These are phyloP conservation scores for Phytomonas francai DNA, from an alignment of 208 protist genomes.

Conservation along the genomic window DNA sequence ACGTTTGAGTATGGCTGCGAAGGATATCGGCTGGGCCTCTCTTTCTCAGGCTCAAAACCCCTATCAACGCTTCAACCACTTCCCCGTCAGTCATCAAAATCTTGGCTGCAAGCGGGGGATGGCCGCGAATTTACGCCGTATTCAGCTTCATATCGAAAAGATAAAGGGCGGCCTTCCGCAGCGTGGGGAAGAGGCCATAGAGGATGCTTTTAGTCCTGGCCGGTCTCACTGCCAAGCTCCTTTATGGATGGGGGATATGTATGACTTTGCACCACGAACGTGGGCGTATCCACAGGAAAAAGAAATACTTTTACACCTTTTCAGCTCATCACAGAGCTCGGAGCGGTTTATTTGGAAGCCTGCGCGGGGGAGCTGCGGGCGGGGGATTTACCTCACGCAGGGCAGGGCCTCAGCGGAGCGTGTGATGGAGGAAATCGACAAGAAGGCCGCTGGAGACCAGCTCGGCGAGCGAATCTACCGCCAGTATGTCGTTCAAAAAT, in stretches of 20 bases:
- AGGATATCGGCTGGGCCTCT: too few relatives aligned
- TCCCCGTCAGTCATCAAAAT: constrained; percentile 66
- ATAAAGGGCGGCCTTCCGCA: too few relatives aligned
- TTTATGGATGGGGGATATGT: constrained; percentile 11
- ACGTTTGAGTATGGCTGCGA: too few relatives aligned
- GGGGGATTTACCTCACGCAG: constrained; percentile 70
- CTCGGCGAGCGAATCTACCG: constrained; percentile 16
- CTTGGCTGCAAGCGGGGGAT: constrained; percentile 85
- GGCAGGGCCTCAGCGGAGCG: constrained; percentile 31
- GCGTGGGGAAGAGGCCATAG: too few relatives aligned
- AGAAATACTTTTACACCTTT: constrained; percentile 27
- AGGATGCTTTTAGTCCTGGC: too few relatives aligned
- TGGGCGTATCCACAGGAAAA: constrained; percentile 80
- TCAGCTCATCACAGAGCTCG: constrained; percentile 21
- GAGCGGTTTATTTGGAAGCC: constrained; percentile 87
- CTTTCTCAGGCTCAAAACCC: constrained; percentile 1
- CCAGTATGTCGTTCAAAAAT: constrained; percentile 90
- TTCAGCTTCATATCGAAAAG: too few relatives aligned
- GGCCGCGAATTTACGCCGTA: constrained; percentile 34
- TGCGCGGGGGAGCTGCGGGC: constrained; percentile 82
- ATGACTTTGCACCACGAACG: constrained; percentile 64
- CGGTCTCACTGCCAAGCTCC: too few relatives aligned
- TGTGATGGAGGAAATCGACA: constrained; percentile 50
- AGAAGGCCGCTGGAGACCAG: constrained; percentile 15
- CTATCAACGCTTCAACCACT: constrained; percentile 83